Evolutionary conservation across 106 monocot genomes (phyloP), one percentile per base, ranked within the genome.

Genomic region (Chionographis japonica): DNA sequence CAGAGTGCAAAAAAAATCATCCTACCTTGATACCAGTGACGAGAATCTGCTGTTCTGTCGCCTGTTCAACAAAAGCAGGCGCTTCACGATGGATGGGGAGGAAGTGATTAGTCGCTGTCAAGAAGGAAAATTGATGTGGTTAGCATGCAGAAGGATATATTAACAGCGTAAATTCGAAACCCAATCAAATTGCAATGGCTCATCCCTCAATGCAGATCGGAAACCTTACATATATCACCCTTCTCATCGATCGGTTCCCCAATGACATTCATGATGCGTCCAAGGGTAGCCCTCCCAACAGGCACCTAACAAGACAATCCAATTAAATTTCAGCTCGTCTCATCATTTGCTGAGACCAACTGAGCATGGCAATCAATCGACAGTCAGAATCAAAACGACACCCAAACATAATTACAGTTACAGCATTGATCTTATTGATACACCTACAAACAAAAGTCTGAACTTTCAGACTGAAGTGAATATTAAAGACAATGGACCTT

Each of bases 21-120:
- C 12, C 10, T 52, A 79, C 87, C 77, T 87, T 87, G 57, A 87
- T 87, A 77, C 87, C 87, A 66, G 87, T 87, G 38, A 87, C 87
- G 74, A 87, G 87, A 83, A 87, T 80, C 61, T 87, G 83, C 52
- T 87, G 87, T 38, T 87, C 87, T 39, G 87, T 87, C 1, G 87
- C 87, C 58, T 87, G 87, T 62, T 87, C 87, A 71, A 87, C 87
- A 75, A 87, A 87, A 50, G 87, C 70, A 57, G 87, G 87, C 37
- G 87, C 87, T 77, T 87, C 87, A 74, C 87, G 77, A 74, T 87
- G 87, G 58, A 87, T 87, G 39, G 87, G 87, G 50, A 87, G 83
- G 77, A 80, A 87, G 66, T 87, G 83, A 54, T 68, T 80, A 19
- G 87, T 87, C 20, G 55, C 87, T 87, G 70, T 50, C 18, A 37